A percentile compares a stretch with the other conserved stretches of the same genome.
Conservation (phyloP, 371 early-diverging fungal species). For the Mortierella sp. region DNA sequence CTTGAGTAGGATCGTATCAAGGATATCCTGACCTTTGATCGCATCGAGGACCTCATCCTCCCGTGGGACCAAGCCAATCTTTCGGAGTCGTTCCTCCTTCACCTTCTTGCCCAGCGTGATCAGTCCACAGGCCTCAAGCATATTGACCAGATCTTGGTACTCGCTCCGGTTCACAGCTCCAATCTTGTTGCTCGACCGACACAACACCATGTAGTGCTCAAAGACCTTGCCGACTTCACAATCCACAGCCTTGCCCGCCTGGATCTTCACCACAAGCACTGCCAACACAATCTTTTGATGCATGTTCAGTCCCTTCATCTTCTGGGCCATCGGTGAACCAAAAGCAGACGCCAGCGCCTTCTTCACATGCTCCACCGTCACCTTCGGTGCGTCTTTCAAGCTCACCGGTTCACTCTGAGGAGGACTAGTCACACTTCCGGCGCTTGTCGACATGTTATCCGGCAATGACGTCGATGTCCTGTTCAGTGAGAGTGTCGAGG, state of each 20-base stretch:
- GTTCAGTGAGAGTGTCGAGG: conserved; percentile 9
- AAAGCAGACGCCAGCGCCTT: conserved; percentile 73
- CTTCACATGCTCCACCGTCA: conserved; percentile 83
- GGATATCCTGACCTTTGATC: conserved; percentile 45
- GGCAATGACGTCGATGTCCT: neutral
- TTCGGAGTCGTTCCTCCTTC: conserved; percentile 63
- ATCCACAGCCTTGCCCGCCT: conserved; percentile 54
- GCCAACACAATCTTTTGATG: conserved; percentile 86
- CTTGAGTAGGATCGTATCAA: conserved; percentile 22
- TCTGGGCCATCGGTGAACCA: conserved; percentile 72
- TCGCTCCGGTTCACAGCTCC: conserved; percentile 81
- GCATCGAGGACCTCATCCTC: conserved; percentile 63
- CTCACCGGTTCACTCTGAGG: conserved; percentile 5
- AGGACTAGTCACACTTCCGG: neutral
- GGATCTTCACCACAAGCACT: conserved; percentile 60
- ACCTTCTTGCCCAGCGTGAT: conserved; percentile 63
- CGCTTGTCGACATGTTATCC: too few relatives aligned
- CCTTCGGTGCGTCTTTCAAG: conserved; percentile 66
- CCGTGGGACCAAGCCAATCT: conserved; percentile 60
- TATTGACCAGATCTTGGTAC: conserved; percentile 77
- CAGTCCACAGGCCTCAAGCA: conserved; percentile 81
- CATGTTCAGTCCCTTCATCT: conserved; percentile 74
- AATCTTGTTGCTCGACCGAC: conserved; percentile 61
- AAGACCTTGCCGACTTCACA: conserved; percentile 67
- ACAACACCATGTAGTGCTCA: conserved; percentile 66